Evolutionary conservation across 768 basidiomycete species (phyloP), one percentile per base, ranked within the genome.

Genomic region (Atractiella rhizophila): DNA sequence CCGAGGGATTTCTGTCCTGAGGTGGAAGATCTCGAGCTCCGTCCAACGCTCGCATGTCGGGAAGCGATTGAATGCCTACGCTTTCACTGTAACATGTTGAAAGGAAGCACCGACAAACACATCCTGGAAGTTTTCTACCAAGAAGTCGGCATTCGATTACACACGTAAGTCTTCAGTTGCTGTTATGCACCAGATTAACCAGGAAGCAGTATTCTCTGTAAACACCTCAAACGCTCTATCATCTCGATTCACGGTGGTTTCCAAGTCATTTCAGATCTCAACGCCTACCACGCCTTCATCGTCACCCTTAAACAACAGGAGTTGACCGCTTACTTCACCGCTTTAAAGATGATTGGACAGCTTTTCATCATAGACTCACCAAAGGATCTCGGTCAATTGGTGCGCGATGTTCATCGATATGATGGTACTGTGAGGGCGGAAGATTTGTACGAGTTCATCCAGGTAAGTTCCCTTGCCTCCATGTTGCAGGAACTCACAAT

Each of bases 111-210:
- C 35, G 86, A 76, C 55, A 78, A 81, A 57, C 88, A 96, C 50
- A 85, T 96, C 25, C 62, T 98, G 26, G 91, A 96, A 54, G 88
- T 98, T 4, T 96, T 98, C 59, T 82, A 94, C 57, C 80, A 86
- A 59, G 91, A 98, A 59, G 78, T 98, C 34, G 88, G 88, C 5
- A 74, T 91, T 43, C 72, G 91, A 28, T 57, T 85, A 9, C 73
- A 81, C 50, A 70, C 66, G 82, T 83, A 42, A 50, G 75, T 66
- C 12, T 13, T 12, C 9, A 4, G 19, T 13, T 19, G 30, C 21
- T n/a, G n/a, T 27, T 13, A 16, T 33, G 19, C 27, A n/a, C 19
- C 23, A 24, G 20, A 26, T 11, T 29, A 2, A 26, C 18, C 8
- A 23, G 28, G 23, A 11, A n/a, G 1, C 46, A 88, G 86, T 15